Conservation (phyloP, 2,329 filamentous ascomycete species). For the Phialophora macrospora region DNA sequence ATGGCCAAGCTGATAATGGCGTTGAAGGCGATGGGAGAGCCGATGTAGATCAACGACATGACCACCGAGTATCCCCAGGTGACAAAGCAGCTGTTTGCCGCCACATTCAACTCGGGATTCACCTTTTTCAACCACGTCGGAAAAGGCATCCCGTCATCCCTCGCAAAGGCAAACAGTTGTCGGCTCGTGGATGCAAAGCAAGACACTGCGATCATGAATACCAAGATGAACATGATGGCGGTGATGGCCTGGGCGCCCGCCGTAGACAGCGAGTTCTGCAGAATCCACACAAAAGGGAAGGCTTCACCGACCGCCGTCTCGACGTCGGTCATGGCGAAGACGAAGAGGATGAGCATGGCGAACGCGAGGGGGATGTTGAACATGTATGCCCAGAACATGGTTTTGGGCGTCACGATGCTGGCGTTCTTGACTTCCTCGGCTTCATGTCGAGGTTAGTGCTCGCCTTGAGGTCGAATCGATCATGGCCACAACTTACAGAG, state of each 20-base stretch:
- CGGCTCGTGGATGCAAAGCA: slow-evolving; percentile 49
- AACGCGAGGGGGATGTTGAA: slow-evolving; percentile 53
- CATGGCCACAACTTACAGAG: slow-evolving; percentile 39
- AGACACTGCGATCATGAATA: slow-evolving; percentile 46
- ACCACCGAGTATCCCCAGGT: slow-evolving; percentile 28
- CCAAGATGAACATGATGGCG: slow-evolving; percentile 50
- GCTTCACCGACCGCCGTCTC: slow-evolving; percentile 46
- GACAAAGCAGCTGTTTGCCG: slow-evolving; percentile 32
- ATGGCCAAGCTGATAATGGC: slow-evolving; percentile 52
- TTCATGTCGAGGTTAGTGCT: slow-evolving; percentile 15
- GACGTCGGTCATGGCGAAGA: slow-evolving; percentile 46
- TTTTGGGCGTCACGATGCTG: slow-evolving; percentile 50
- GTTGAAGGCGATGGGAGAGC: slow-evolving; percentile 35
- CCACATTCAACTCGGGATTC: slow-evolving; percentile 29
- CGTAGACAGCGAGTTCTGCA: slow-evolving; percentile 43
- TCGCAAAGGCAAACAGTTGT: slow-evolving; percentile 51
- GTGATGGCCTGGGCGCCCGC: slow-evolving; percentile 44
- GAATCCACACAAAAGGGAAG: slow-evolving; percentile 56
- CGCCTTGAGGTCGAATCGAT: background rate
- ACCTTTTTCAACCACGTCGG: slow-evolving; percentile 45
- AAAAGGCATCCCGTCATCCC: slow-evolving; percentile 52
- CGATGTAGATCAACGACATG: slow-evolving; percentile 34
- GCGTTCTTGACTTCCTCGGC: slow-evolving; percentile 57
- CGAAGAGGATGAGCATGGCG: slow-evolving; percentile 52
- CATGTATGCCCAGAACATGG: slow-evolving; percentile 50